Evolutionary conservation across 2,329 filamentous ascomycete species (phyloP), one percentile per base, ranked within the genome.

Genomic region (Calonectria hongkongensis): DNA sequence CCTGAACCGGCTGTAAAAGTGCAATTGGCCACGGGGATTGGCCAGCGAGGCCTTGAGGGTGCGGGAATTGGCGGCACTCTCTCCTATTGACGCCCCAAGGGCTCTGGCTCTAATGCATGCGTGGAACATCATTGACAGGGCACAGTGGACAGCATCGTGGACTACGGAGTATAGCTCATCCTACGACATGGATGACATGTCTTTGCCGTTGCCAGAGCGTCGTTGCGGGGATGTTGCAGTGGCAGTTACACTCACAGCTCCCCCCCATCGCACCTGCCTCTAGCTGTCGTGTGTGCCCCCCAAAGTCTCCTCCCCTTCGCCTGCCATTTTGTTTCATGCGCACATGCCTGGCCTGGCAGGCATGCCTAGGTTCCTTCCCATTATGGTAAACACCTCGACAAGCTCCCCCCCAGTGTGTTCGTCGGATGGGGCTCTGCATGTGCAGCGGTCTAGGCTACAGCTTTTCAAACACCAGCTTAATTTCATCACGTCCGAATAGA

Each of bases 51-150:
- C 54, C 30, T 16, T 27, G 16, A 21, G 36, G 65, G 65, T 79
- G 76, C 74, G 78, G 76, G 78, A 78, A 79, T 79, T 79, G 71
- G 70, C 62, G 50, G 71, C 74, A 60, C 25, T 58, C 56, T 63
- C 45, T 51, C 28, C 33, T 70, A 47, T 62, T n/a, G 54, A 39
- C 33, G 21, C 54, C 36, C 54, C 54, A 60, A 62, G 16, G 54
- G 54, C 21, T 56, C 25, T 21, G 48, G 71, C 33, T 50, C 25
- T 39, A 30, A 58, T 56, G 62, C 50, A 68, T 72, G 70, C 56
- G 64, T 72, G 54, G 66, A 50, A 36, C 66, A 62, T 64, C 66
- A 58, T 33, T 47, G 48, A 56, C 60, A 63, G 48, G 66, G 60
- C 60, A 69, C 43, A 48, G n/a, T 48, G 62, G 45, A 56, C 25